phyloP scores from a whole-genome alignment of 176 grass and related monocot genomes.

The Thalia dealbata region DNA sequence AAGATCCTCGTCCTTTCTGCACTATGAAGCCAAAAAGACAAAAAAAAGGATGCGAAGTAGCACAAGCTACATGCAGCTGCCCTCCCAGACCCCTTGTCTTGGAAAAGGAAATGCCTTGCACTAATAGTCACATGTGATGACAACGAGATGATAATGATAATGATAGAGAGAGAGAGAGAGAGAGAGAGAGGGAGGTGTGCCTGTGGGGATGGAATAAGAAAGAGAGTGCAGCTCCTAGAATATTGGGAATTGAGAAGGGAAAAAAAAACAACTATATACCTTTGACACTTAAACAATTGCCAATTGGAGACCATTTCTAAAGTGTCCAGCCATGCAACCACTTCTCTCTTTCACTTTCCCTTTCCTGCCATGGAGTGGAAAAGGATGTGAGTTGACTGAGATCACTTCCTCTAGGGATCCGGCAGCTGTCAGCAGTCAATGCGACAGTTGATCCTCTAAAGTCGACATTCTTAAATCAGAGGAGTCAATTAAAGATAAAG shows the following conservation, averaged over 20 bases:
- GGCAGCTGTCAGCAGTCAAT: not conserved
- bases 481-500: not conserved
- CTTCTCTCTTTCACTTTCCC: not conserved
- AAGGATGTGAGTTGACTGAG: not conserved
- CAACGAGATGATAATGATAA: not conserved
- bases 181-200: not conserved
- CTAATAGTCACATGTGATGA: not conserved
- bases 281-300: not conserved
- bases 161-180: not conserved
- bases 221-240: not conserved
- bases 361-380: not conserved
- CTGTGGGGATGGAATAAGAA: not conserved
- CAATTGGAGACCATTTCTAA: not conserved
- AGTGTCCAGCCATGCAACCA: not conserved
- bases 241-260: not conserved
- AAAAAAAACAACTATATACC: not conserved
- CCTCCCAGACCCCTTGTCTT: not conserved
- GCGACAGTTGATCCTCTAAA: not conserved
- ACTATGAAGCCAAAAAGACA: not conserved
- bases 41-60: not conserved
- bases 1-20: not conserved
- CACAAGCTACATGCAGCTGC: not conserved
- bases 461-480: not conserved
- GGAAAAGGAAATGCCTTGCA: constrained; percentile 7
- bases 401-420: not conserved